Evolutionary conservation across 2,329 filamentous ascomycete genomes (phyloP), one percentile per base, ranked within the genome.

Genomic region (Shiraia bambusicola): DNA sequence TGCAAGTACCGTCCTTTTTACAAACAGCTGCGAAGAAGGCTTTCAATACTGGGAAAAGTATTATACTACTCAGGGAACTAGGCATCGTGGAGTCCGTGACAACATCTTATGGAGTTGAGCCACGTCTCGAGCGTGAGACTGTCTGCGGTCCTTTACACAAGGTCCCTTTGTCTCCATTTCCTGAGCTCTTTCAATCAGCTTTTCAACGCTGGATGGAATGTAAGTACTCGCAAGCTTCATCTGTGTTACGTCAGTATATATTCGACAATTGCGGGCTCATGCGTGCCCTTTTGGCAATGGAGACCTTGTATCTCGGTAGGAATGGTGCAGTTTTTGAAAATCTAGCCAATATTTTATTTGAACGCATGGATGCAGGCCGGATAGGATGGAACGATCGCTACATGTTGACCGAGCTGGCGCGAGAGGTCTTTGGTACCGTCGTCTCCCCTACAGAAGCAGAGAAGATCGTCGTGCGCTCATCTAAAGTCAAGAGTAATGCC

Each of bases 1-100:
- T 90, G 1, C 82, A 86, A 54, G 83, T 85, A 0, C 91, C 92
- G 0, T 76, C 72, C 2, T 96, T 95, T 51, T 75, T 96, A 4
- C 80, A 83, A 28, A 77, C 84, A 2, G 80, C 84, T 2, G 82
- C 81, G 0, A 71, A 74, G 16, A 86, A 83, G 48, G 88, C 96
- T 27, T 92, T 95, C 57, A 89, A 84, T 1, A 84, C 88, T 1
- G 92, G 92, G 0, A 96, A 96, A 68, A 94, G 86, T 56, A 84
- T 93, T 40, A 81, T 93, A 1, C 86, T 96, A 31, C 71, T 96
- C n/a, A 84, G 84, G 46, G 80, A 85, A 34, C 74, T 95, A 9
- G 81, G 83, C 28, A 74, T 77, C 40, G 74, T 78, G 45, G 64
- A 56, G 49, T 42, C 63, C 46, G 33, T 30, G 3, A n/a, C 50